A percentile compares a stretch with the other conserved stretches of the same genome.
Conservation (phyloP, 2,329 filamentous ascomycete genomes). For the Didymella arachidicola region DNA sequence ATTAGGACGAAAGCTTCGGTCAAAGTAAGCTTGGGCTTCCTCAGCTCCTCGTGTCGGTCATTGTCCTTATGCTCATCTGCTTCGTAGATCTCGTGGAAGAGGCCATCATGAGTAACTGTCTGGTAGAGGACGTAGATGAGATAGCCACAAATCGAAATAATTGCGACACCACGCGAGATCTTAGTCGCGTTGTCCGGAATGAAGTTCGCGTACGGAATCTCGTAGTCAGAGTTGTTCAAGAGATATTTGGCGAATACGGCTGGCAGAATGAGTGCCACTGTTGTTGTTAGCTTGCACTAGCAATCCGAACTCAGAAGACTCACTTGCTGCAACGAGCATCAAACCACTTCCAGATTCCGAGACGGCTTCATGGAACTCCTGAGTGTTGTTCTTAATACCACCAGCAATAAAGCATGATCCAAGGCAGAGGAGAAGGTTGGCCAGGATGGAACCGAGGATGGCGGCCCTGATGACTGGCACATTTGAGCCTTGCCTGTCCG, state of each 20-base stretch:
- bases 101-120: constrained; percentile 76
- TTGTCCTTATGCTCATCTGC: constrained; percentile 72
- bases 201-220: constrained; percentile 59
- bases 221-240: constrained; percentile 36
- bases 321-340: constrained; percentile 76
- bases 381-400: constrained; percentile 71
- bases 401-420: constrained; percentile 82
- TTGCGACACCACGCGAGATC: constrained; percentile 74
- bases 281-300: constrained; percentile 21
- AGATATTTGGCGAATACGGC: constrained; percentile 62
- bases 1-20: constrained; percentile 75
- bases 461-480: constrained; percentile 81
- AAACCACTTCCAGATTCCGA: constrained; percentile 81
- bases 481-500: constrained; percentile 50
- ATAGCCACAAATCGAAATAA: constrained; percentile 76
- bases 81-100: constrained; percentile 78
- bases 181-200: constrained; percentile 66
- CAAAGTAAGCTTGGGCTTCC: constrained; percentile 74
- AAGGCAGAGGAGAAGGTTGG: constrained; percentile 81
- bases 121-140: constrained; percentile 71
- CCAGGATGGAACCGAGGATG: constrained; percentile 82
- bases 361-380: constrained; percentile 76
- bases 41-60: constrained; percentile 67
- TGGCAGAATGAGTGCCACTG: constrained; percentile 59
- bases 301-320: constrained; percentile 13